Conservation (phyloP, 768 basidiomycete species). For the Suillus discolor region DNA sequence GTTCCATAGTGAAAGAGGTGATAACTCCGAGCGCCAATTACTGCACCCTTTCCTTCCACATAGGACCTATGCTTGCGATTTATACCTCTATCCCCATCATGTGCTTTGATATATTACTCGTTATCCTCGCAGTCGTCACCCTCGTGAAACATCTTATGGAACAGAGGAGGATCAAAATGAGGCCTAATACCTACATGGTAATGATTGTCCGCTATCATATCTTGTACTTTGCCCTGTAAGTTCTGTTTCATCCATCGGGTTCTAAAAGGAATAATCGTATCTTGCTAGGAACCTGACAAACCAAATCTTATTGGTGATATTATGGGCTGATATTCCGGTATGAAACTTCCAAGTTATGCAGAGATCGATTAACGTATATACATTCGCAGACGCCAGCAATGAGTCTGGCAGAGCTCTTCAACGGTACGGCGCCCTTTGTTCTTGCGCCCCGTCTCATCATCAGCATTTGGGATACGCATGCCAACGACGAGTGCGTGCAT, state of each 20-base stretch:
- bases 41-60: not conserved
- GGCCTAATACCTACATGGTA: conserved; percentile 1
- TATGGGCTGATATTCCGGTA: conserved; percentile 1
- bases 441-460: conserved; percentile 5
- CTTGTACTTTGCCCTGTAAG: not conserved
- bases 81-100: not conserved
- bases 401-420: conserved; percentile 3
- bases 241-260: not conserved
- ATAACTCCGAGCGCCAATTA: not conserved
- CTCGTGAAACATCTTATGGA: not conserved
- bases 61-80: not conserved
- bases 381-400: not conserved
- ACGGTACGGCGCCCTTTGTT: not conserved
- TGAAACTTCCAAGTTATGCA: not conserved
- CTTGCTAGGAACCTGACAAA: not conserved
- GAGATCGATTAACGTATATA: not conserved
- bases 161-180: not conserved
- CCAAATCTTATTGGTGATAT: not conserved
- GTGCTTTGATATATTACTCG: not conserved
- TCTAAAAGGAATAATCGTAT: not conserved
- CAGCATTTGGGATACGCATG: conserved; percentile 7
- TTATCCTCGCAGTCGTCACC: not conserved
- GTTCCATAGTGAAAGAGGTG: not conserved
- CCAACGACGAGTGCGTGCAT: not conserved
- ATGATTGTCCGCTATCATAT: conserved; percentile 3